Conservation (phyloP, 192 early-diverging fungal genomes). For the Powellomyces hirtus region DNA sequence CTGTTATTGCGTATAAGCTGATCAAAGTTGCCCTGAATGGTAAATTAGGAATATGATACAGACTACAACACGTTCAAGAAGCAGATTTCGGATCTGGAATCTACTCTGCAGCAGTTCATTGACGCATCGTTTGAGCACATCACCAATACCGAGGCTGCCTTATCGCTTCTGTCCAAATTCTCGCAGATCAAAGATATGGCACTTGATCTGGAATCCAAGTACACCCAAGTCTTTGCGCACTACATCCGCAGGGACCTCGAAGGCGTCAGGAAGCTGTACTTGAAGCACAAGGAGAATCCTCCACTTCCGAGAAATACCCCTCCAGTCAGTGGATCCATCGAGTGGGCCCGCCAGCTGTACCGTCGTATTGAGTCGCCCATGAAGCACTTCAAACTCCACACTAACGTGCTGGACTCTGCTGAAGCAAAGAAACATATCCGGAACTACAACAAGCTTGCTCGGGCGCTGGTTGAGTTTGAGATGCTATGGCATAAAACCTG, state of each 20-base stretch:
- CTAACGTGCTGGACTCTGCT: conserved; percentile 50
- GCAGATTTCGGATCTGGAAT: conserved; percentile 61
- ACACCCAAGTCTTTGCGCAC: conserved; percentile 62
- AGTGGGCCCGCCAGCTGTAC: conserved; percentile 63
- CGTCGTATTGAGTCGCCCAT: conserved; percentile 61
- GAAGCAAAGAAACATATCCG: conserved; percentile 66
- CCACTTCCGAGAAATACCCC: conserved; percentile 63
- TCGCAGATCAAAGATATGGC: conserved; percentile 64
- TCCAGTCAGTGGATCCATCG: conserved; percentile 59
- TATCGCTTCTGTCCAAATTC: conserved; percentile 55
- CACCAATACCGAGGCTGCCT: conserved; percentile 60
- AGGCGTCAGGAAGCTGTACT: conserved; percentile 63
- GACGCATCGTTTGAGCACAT: conserved; percentile 64
- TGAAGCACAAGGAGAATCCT: conserved; percentile 58
- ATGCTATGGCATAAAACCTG: conserved; percentile 59
- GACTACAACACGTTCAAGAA: conserved; percentile 66
- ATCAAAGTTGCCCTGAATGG: not conserved
- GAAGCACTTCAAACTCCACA: conserved; percentile 54
- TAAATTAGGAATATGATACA: conserved; percentile 65
- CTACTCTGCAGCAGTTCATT: conserved; percentile 61
- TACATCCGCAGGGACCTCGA: conserved; percentile 61
- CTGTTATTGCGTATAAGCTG: not conserved
- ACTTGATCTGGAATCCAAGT: conserved; percentile 65
- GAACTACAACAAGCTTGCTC: conserved; percentile 67
- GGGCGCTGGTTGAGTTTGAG: conserved; percentile 64